Evolutionary conservation across 2,329 filamentous ascomycete genomes (phyloP).

Genomic region (Ascochyta lentis): DNA sequence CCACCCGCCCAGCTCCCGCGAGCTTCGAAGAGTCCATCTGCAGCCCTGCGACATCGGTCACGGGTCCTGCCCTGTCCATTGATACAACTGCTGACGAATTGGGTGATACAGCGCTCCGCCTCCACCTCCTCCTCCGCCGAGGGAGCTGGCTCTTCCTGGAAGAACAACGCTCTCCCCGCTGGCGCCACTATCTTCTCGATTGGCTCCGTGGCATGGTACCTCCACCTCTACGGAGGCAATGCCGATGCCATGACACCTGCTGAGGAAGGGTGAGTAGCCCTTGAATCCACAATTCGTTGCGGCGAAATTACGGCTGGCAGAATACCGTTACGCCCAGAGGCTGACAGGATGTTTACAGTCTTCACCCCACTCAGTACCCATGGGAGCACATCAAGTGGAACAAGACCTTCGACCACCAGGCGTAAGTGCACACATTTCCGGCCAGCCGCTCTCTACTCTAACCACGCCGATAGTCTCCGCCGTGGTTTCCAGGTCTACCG

Average conservation of each 20-base stretch:
- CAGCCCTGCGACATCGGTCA: conserved; percentile 14
- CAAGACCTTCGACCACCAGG: conserved; percentile 96
- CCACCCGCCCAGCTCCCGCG: conserved; percentile 33
- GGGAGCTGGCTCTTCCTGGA: conserved; percentile 75
- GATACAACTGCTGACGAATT: conserved; percentile 41
- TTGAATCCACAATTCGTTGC: conserved; percentile 22
- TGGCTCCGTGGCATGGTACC: conserved; percentile 95
- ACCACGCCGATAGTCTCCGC: conserved; percentile 71
- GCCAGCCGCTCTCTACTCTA: conserved; percentile 2
- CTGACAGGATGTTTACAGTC: conserved; percentile 61
- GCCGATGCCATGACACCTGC: conserved; percentile 88
- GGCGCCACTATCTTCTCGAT: conserved; percentile 86
- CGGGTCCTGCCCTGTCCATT: conserved; percentile 33
- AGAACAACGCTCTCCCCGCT: conserved; percentile 84
- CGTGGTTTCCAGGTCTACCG: conserved; percentile 99
- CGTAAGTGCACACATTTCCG: conserved; percentile 67
- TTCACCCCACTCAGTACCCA: conserved; percentile 90
- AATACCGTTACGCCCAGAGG: conserved; percentile 35
- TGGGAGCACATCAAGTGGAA: conserved; percentile 93
- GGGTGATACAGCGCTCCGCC: conserved; percentile 61
- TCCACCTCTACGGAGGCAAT: conserved; percentile 89
- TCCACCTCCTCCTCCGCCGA: conserved; percentile 65
- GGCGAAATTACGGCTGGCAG: conserved; percentile 34
- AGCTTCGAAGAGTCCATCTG: conserved; percentile 36
- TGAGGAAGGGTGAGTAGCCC: conserved; percentile 90